phyloP scores from a whole-genome alignment of 148 eudicot genomes.

The Vaccinium darrowii region DNA sequence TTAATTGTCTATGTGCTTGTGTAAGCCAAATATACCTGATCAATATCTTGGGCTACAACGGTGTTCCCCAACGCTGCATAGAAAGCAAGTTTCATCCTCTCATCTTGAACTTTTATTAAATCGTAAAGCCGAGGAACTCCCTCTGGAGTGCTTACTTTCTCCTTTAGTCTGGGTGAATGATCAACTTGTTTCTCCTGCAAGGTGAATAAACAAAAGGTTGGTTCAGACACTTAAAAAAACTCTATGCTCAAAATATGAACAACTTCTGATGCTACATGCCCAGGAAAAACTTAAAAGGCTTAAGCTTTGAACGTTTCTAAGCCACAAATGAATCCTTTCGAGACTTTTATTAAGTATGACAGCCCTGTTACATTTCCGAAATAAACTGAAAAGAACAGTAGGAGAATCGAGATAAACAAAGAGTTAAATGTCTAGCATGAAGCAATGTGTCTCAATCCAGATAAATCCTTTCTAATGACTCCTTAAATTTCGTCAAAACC shows the following conservation, averaged over 20 bases:
- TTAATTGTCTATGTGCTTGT: neutral
- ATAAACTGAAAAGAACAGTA: neutral
- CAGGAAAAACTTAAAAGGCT: neutral
- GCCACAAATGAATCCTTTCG: neutral
- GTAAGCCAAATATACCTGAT: slow-evolving; percentile 52
- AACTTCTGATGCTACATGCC: neutral
- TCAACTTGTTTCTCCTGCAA: slow-evolving; percentile 88
- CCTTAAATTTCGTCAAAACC: neutral
- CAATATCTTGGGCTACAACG: slow-evolving; percentile 81
- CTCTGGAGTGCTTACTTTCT: slow-evolving; percentile 73
- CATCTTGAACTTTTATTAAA: slow-evolving; percentile 74
- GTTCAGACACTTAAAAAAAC: neutral
- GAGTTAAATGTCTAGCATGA: neutral
- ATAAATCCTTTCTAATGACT: neutral
- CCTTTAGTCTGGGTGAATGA: slow-evolving; percentile 56
- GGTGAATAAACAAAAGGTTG: slow-evolving; percentile 3
- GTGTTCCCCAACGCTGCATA: slow-evolving; percentile 85
- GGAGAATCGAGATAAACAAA: neutral
- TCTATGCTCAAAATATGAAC: neutral
- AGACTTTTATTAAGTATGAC: neutral
- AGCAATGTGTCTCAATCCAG: neutral
- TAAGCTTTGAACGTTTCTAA: neutral
- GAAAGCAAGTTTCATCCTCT: slow-evolving; percentile 82
- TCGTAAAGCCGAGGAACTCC: slow-evolving; percentile 92
- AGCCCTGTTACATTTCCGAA: too few species aligned